Evolutionary conservation across 352 stramenopile genomes (phyloP), one percentile per base, ranked within the genome.

Genomic region (Globisporangium middletonii): DNA sequence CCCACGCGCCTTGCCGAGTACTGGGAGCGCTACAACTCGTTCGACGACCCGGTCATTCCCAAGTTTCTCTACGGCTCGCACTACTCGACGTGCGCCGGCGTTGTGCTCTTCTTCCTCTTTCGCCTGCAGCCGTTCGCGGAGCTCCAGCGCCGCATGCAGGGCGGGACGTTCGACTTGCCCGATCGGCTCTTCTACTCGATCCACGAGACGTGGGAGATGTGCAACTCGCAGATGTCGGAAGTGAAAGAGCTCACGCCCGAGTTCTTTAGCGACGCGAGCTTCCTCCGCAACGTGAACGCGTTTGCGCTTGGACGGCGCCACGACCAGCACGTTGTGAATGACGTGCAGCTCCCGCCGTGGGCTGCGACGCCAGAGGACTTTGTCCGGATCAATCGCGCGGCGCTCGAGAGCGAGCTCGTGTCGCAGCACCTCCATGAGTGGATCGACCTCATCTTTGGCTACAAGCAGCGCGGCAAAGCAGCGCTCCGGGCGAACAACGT

Each of bases 371-470:
- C 96, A 2, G 88, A 98, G 60, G 79, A 97, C 37, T 99, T 99
- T 69, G 81, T 99, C 23, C 81, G 89, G 7, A 79, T 98, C 27
- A 96, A 97, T 67, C 96, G 95, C 11, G 83, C 92, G 28, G 96
- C 98, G 23, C 82, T 99, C 9, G 98, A 99, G 66, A 99, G 94
- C 68, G 96, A 99, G 23, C 88, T 98, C 64, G 97, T 99, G 0
- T 99, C 96, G 35, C 77, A 80, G 37, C 84, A 99, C 72, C 73
- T 99, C 23, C 96, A 99, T 70, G 74, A 90, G 60, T 99, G 98
- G 98, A 88, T 99, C 28, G 98, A 99, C 74, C 83, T 99, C 9
- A 97, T 99, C 23, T 99, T 99, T 73, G 97, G 97, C 9, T 98
- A 85, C 73, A 99, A 99, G 63, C 98, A 99, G 71, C 79, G 89